These are phyloP conservation scores for Solanum rostratum DNA, from an alignment of 257 asterid species.

Conservation along the genomic window DNA sequence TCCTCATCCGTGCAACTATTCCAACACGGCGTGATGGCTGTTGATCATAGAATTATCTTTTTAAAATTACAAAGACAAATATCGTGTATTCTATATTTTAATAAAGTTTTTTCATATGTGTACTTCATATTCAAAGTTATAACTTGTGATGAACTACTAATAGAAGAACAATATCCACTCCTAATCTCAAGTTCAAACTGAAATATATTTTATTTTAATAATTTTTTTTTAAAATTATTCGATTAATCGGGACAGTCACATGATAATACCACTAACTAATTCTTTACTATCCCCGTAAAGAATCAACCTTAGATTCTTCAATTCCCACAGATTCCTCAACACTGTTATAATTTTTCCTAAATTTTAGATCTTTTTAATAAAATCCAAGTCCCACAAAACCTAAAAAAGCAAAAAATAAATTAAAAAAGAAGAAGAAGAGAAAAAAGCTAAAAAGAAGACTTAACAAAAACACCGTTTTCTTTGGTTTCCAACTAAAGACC, in stretches of 20 bases:
- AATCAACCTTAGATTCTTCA: not conserved
- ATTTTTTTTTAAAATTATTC: fast-evolving
- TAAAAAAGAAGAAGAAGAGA: not conserved
- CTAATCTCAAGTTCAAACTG: not conserved
- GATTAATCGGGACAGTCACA: not conserved
- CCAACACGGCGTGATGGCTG: too few species aligned
- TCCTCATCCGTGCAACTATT: too few species aligned
- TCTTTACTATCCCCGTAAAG: not conserved
- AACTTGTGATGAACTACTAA: too few species aligned
- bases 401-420: too few species aligned
- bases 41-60: too few species aligned
- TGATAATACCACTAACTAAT: not conserved
- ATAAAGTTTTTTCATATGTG: too few species aligned
- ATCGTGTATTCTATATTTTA: too few species aligned
- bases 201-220: not conserved
- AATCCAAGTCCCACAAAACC: not conserved
- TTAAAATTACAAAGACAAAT: too few species aligned
- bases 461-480: not conserved
- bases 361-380: not conserved
- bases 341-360: not conserved
- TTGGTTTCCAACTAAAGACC: not conserved
- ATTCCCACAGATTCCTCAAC: not conserved
- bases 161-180: too few species aligned
- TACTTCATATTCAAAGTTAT: too few species aligned
- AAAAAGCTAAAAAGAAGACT: not conserved